Evolutionary conservation across 2,329 filamentous ascomycete genomes (phyloP).

Genomic region (Leptosphaerulina australis): DNA sequence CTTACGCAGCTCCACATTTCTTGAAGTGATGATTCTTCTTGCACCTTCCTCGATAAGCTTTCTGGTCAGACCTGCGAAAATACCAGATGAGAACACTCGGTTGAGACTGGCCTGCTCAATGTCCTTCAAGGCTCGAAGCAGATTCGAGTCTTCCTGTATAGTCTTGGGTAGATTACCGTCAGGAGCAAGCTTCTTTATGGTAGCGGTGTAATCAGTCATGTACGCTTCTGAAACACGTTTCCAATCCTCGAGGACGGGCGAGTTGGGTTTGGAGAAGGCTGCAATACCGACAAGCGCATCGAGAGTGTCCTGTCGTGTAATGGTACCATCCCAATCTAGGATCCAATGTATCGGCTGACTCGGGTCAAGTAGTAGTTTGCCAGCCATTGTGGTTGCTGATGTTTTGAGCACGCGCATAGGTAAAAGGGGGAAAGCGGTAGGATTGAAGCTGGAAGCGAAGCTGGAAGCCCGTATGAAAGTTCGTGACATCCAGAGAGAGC

Average conservation of each 20-base stretch:
- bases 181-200: slow-evolving; percentile 39
- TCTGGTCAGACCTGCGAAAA: slow-evolving; percentile 49
- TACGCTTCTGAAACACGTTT: slow-evolving; percentile 49
- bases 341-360: slow-evolving; percentile 44
- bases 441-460: too few species aligned
- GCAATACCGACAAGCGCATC: slow-evolving; percentile 50
- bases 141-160: slow-evolving; percentile 44
- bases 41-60: slow-evolving; percentile 39
- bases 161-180: slow-evolving; percentile 35
- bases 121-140: slow-evolving; percentile 45
- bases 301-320: slow-evolving; percentile 55
- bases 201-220: slow-evolving; percentile 47
- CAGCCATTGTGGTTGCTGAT: slow-evolving; percentile 20
- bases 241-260: slow-evolving; percentile 43
- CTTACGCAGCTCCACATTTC: slow-evolving; percentile 44
- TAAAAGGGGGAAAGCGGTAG: background rate
- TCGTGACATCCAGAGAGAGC: background rate
- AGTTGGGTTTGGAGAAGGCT: slow-evolving; percentile 31
- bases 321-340: slow-evolving; percentile 57
- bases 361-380: slow-evolving; percentile 1
- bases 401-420: background rate
- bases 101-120: slow-evolving; percentile 52
- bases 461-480: background rate
- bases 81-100: slow-evolving; percentile 47
- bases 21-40: slow-evolving; percentile 33